Evolutionary conservation across 2,329 filamentous ascomycete species (phyloP).

Genomic region (Botrytis pseudocinerea): DNA sequence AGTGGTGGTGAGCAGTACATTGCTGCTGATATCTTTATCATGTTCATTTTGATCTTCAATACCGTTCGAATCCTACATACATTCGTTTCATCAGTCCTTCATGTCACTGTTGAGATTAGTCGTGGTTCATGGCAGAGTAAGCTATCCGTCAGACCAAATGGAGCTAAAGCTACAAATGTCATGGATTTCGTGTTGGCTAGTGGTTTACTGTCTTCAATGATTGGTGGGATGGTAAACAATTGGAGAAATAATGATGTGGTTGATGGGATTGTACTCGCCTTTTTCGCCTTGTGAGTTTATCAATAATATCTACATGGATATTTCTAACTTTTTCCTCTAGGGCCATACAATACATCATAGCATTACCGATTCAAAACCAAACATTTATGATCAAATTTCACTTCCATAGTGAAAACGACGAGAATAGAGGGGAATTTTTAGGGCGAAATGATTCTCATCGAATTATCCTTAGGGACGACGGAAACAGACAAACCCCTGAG

Average conservation of each 20-base stretch:
- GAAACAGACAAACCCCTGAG: neutral
- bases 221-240: neutral
- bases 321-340: neutral
- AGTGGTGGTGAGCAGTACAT: neutral
- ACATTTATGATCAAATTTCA: conserved; percentile 4
- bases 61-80: neutral
- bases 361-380: neutral
- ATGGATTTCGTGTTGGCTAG: neutral
- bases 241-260: neutral
- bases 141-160: neutral
- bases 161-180: neutral
- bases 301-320: neutral
- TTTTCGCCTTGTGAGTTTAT: neutral
- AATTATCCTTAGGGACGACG: neutral
- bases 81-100: conserved; percentile 1
- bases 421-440: neutral
- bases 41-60: conserved; percentile 4
- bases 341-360: conserved; percentile 18
- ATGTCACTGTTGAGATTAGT: conserved; percentile 1
- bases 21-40: neutral
- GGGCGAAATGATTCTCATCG: neutral
- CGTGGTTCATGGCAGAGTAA: neutral
- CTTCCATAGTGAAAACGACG: neutral
- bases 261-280: neutral
- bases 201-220: neutral